Evolutionary conservation across 129 eudicot genomes (phyloP), one percentile per base, ranked within the genome.

Genomic region (Centella asiatica): DNA sequence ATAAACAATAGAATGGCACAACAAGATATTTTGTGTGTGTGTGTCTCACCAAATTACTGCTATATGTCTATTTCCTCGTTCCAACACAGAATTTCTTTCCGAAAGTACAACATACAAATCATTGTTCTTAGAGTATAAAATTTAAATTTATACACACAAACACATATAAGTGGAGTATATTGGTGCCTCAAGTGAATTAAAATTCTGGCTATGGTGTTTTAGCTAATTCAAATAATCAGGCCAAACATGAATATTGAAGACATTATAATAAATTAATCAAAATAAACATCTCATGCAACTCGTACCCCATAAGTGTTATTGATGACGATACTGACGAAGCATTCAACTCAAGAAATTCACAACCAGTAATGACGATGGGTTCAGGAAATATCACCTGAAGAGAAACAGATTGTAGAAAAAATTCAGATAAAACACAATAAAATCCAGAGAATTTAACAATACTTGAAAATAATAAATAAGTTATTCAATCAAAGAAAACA

Each of bases 301-400:
- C 72, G 68, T 87, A 93, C 99, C 99, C 99, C 62, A 76, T 56
- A 62, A 93, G 83, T 68, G 95, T 82, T 52, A 87, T 85, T 46
- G 87, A 72, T 28, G 95, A 71, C 26, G 95, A 93, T 52, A 83
- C 56, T 44, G 99, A 93, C 7, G 99, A 51, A 60, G 95, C 80
- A 77, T 83, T 87, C 68, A 85, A 96, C 53, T 93, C 99, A 50
- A 93, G 80, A 54, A 93, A 82, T 90, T 93, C 99, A 72, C 99
- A 93, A 20, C 95, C 86, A 65, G 85, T 87, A 67, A 93, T 81
- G 74, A 88, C 76, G 39, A 93, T 80, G 32, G 99, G 99, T 74
- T 87, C 99, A 12, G 92, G 82, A 80, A 93, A 93, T 46, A 82
- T 78, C 60, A 93, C 99, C 99, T 93, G 81, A 69, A 55, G 23